Evolutionary conservation across 2,329 filamentous ascomycete species (phyloP).

Genomic region (Pestalotiopsis sp.): DNA sequence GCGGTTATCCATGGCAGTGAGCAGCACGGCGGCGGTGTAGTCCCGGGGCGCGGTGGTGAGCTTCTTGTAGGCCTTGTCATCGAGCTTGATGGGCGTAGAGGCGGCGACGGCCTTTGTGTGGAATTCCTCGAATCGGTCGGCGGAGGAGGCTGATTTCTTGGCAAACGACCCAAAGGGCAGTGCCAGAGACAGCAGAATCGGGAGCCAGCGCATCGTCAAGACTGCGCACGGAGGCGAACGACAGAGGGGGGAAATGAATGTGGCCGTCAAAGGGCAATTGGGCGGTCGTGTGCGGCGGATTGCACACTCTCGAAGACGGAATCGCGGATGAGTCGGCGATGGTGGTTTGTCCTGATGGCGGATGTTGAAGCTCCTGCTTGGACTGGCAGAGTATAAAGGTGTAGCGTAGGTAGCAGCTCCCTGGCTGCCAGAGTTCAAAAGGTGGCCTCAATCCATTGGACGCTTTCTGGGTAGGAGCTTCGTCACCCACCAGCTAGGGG

Average conservation of each 20-base stretch:
- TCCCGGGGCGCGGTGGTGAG: slow-evolving; percentile 80
- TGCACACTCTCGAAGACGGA: slow-evolving; percentile 7
- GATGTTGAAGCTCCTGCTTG: not conserved
- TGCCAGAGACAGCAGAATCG: slow-evolving; percentile 64
- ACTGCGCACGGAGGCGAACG: slow-evolving; percentile 13
- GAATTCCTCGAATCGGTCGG: slow-evolving; percentile 72
- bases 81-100: slow-evolving; percentile 71
- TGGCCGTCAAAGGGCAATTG: slow-evolving; percentile 12
- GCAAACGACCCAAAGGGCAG: slow-evolving; percentile 64
- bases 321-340: not conserved
- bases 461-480: not conserved
- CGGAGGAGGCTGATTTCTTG: slow-evolving; percentile 59
- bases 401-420: not conserved
- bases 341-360: not conserved
- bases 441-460: slow-evolving; percentile 13
- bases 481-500: not conserved
- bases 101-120: slow-evolving; percentile 68
- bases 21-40: slow-evolving; percentile 78
- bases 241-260: slow-evolving; percentile 2
- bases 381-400: not conserved
- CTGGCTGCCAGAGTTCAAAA: not conserved
- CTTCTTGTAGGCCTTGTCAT: slow-evolving; percentile 74
- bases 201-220: slow-evolving; percentile 69
- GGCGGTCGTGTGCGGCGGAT: not conserved
- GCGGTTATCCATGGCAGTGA: slow-evolving; percentile 83